A percentile compares a stretch with the other conserved stretches of the same genome.
Conservation (phyloP, 2,329 filamentous ascomycete genomes). For the Alternaria metachromatica region DNA sequence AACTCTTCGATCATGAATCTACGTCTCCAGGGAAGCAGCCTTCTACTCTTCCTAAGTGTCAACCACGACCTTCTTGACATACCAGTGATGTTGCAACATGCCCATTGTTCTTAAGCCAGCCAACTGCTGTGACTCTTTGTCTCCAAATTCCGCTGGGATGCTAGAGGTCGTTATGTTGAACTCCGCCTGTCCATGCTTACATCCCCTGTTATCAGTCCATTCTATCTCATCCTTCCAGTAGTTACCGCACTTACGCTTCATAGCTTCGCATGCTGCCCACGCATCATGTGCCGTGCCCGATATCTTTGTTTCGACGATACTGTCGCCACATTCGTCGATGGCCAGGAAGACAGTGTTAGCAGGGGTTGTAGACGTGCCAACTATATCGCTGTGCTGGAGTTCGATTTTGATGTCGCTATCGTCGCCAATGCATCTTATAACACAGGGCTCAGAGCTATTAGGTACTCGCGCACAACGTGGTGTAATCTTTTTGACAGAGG, state of each 20-base stretch:
- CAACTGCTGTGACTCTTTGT: background rate
- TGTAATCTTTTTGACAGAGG: background rate
- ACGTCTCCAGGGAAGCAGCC: no score
- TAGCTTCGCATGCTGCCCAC: background rate
- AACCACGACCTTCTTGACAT: background rate
- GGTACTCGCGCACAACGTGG: background rate
- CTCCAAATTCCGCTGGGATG: no score
- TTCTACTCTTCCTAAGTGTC: background rate
- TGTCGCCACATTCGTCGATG: background rate
- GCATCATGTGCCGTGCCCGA: background rate
- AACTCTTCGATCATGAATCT: no score
- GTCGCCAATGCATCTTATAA: background rate
- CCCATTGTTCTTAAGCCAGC: background rate
- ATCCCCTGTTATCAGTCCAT: background rate
- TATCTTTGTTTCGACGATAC: background rate
- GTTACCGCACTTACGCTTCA: background rate
- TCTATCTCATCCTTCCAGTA: background rate
- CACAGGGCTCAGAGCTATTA: fast-evolving
- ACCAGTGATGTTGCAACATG: background rate
- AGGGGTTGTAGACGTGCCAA: background rate
- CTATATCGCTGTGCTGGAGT: background rate
- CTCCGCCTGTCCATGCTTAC: background rate
- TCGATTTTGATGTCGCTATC: background rate
- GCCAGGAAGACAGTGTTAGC: background rate
- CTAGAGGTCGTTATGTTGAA: background rate